These are phyloP conservation scores for Angophora floribunda DNA, from an alignment of 345 rosid genomes.

Conservation along the genomic window DNA sequence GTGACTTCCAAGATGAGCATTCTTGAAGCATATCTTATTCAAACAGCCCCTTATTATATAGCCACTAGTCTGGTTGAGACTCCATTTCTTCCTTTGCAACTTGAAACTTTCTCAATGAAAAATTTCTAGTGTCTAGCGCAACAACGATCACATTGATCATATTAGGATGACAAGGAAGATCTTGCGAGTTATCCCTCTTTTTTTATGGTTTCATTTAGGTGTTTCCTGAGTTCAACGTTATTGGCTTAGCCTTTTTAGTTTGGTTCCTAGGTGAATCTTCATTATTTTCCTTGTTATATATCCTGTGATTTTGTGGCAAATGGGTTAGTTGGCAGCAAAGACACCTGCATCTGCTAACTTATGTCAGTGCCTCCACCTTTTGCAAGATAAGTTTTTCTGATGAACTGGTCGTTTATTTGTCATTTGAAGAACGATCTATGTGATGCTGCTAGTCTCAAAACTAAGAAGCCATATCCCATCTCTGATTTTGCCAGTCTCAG, in stretches of 20 bases:
- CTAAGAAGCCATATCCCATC: neutral
- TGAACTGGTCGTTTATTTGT: neutral
- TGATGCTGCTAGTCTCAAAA: neutral
- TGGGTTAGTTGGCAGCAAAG: neutral
- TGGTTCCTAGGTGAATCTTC: neutral
- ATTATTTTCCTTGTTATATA: neutral
- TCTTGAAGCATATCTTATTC: neutral
- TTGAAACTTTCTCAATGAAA: neutral
- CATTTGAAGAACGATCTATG: neutral
- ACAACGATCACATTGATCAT: neutral
- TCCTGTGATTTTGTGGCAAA: neutral
- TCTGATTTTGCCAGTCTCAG: too few species aligned
- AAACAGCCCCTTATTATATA: neutral
- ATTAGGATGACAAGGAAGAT: neutral
- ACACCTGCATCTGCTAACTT: neutral
- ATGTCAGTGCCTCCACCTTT: neutral
- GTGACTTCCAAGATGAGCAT: neutral
- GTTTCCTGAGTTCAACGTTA: neutral
- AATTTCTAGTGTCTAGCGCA: neutral
- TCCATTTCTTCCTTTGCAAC: neutral
- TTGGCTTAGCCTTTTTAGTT: neutral
- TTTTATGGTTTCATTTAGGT: neutral
- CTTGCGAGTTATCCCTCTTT: neutral
- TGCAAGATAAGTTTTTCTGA: neutral
- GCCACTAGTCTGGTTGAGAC: neutral